phyloP scores from a whole-genome alignment of 2,329 filamentous ascomycete species.

The Colletotrichum filicis region DNA sequence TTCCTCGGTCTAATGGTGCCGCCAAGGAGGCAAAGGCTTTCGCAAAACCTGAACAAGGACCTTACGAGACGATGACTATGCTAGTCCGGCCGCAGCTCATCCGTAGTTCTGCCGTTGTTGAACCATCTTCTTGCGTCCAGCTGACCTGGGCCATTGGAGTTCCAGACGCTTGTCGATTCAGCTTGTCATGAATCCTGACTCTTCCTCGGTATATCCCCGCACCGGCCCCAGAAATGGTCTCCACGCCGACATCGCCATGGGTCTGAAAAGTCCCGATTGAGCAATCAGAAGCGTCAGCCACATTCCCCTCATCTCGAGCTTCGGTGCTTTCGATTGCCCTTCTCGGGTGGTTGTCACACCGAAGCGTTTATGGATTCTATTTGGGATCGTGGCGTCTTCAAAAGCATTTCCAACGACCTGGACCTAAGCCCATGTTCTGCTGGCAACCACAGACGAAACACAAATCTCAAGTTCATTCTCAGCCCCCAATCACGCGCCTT shows the following conservation, averaged over 20 bases:
- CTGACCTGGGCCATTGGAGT: neutral
- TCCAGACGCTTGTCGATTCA: neutral
- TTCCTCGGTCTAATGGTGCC: neutral
- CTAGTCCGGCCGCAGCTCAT: neutral
- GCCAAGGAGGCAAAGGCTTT: neutral
- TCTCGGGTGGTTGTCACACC: constrained; percentile 13
- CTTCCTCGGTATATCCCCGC: constrained; percentile 6
- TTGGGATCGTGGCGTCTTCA: constrained; percentile 13
- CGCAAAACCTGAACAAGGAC: neutral
- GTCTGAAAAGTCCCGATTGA: constrained; percentile 10
- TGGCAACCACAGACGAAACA: neutral
- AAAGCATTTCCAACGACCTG: neutral
- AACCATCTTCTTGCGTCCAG: neutral
- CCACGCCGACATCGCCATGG: constrained; percentile 11
- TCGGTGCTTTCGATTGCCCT: constrained; percentile 5
- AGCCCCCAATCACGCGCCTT: neutral
- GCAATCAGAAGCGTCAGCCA: constrained; percentile 25
- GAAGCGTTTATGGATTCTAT: constrained; percentile 25
- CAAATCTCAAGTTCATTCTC: neutral
- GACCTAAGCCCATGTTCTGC: neutral
- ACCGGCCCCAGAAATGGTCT: constrained; percentile 8
- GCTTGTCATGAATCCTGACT: neutral
- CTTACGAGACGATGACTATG: neutral
- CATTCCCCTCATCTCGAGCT: neutral
- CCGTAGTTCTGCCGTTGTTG: neutral